Evolutionary conservation across 345 rosid genomes (phyloP).

Genomic region (Citrus unshiu): DNA sequence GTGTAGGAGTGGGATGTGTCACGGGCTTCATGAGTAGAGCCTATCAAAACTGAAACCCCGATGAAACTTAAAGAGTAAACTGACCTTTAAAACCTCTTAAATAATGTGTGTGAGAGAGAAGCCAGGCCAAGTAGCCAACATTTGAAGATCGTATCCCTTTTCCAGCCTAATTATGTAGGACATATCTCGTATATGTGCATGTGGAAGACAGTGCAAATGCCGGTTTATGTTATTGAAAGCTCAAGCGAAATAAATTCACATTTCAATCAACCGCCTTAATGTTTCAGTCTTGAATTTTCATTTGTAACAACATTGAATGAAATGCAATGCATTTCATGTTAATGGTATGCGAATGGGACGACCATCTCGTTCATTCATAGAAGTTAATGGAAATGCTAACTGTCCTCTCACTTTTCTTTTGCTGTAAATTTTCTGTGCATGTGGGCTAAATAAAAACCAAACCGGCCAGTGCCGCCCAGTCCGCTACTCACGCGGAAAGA

Average conservation of each 20-base stretch:
- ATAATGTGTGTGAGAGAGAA: background rate
- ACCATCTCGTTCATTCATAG: background rate
- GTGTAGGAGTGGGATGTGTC: conserved; percentile 23
- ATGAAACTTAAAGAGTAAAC: background rate
- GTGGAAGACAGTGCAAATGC: background rate
- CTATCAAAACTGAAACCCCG: conserved; percentile 8
- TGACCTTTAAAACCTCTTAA: background rate
- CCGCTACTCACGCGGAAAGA: conserved; percentile 6
- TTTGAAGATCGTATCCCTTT: background rate
- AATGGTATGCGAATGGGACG: too few relatives aligned
- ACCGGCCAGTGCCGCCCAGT: background rate
- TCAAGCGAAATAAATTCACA: too few relatives aligned
- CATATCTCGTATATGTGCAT: background rate
- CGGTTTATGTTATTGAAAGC: background rate
- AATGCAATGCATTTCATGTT: background rate
- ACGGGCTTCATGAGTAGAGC: conserved; percentile 6
- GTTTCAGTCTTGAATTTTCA: too few relatives aligned
- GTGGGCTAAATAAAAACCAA: background rate
- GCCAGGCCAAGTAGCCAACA: background rate
- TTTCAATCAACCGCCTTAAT: too few relatives aligned
- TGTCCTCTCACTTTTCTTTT: background rate
- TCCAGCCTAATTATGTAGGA: background rate
- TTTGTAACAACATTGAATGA: background rate
- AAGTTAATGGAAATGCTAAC: background rate
- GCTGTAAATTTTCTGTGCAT: background rate